phyloP scores from a whole-genome alignment of 208 protist species.

The Herpetomonas tarakana region DNA sequence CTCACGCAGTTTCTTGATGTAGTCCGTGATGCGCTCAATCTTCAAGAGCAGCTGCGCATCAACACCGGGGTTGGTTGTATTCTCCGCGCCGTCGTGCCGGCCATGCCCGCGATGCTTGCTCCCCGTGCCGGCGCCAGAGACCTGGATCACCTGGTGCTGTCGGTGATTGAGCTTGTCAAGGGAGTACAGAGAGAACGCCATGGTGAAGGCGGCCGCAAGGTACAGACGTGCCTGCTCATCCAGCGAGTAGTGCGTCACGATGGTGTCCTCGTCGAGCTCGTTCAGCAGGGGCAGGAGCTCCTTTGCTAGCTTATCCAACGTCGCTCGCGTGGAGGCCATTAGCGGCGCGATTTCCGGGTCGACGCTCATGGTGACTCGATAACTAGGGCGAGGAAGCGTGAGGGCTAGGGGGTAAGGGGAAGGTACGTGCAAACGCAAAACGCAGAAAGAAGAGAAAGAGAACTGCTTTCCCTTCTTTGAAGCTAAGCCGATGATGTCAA shows the following conservation, averaged over 20 bases:
- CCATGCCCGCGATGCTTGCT: constrained; percentile 1
- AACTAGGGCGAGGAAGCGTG: constrained; percentile 1
- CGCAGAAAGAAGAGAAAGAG: constrained; percentile 6
- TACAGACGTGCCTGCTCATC: constrained; percentile 82
- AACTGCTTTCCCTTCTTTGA: too few species aligned
- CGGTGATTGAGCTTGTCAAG: constrained; percentile 59
- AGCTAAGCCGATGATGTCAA: too few species aligned
- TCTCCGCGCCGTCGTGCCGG: constrained; percentile 1
- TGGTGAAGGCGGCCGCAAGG: constrained; percentile 64
- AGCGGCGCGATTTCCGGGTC: constrained; percentile 59
- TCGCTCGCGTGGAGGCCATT: constrained; percentile 35
- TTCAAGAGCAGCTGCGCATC: constrained; percentile 79
- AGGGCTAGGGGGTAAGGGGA: too few species aligned
- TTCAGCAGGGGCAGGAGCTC: constrained; percentile 49
- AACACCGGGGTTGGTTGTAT: constrained; percentile 2
- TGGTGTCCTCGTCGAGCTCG: constrained; percentile 60
- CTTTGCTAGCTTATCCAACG: constrained; percentile 21
- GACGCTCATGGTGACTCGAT: constrained; percentile 38
- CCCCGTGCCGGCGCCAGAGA: not conserved
- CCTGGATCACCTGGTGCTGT: constrained; percentile 4
- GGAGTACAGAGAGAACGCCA: constrained; percentile 62
- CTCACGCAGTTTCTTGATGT: constrained; percentile 85
- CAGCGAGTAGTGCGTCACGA: constrained; percentile 61
- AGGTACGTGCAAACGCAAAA: not conserved
- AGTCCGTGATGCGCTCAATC: constrained; percentile 83